Percentiles rank a stretch among this genome's conserved stretches.
These are phyloP conservation scores for Suillus lakei DNA, from an alignment of 768 basidiomycete genomes.

Conservation along the genomic window DNA sequence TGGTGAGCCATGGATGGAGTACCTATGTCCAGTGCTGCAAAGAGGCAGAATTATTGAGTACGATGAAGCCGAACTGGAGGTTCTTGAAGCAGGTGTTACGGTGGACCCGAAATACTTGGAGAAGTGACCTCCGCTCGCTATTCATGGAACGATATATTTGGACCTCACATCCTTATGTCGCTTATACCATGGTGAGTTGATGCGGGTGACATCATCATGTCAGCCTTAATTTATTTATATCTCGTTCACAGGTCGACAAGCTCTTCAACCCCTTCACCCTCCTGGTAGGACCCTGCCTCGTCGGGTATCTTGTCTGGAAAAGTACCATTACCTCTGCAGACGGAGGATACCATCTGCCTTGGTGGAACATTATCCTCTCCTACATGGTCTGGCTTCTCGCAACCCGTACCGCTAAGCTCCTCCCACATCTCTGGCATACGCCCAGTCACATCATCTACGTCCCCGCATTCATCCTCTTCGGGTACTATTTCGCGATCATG, in stretches of 20 bases:
- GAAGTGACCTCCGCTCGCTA: constrained; percentile 84
- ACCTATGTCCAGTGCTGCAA: constrained; percentile 91
- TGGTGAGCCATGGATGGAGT: constrained; percentile 94
- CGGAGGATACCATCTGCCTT: constrained; percentile 83
- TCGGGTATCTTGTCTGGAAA: constrained; percentile 78
- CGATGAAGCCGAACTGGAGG: constrained; percentile 97
- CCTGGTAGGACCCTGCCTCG: constrained; percentile 81
- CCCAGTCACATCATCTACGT: constrained; percentile 81
- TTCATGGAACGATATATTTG: constrained; percentile 90
- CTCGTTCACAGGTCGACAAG: constrained; percentile 69
- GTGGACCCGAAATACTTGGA: constrained; percentile 96
- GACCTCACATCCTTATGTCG: constrained; percentile 79
- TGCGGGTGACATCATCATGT: background rate
- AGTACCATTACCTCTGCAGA: constrained; percentile 65
- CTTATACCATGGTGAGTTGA: constrained; percentile 76
- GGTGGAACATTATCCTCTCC: constrained; percentile 78
- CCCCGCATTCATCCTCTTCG: constrained; percentile 87
- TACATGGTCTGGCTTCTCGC: constrained; percentile 75
- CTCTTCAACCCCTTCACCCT: constrained; percentile 87
- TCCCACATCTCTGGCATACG: constrained; percentile 80
- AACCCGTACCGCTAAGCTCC: constrained; percentile 74
- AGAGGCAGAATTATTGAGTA: constrained; percentile 85
- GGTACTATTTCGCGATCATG: constrained; percentile 95
- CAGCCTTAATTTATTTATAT: background rate
- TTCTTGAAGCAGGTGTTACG: constrained; percentile 93